Conservation (phyloP, 306 rosid species). For the Dryas octopetala region DNA sequence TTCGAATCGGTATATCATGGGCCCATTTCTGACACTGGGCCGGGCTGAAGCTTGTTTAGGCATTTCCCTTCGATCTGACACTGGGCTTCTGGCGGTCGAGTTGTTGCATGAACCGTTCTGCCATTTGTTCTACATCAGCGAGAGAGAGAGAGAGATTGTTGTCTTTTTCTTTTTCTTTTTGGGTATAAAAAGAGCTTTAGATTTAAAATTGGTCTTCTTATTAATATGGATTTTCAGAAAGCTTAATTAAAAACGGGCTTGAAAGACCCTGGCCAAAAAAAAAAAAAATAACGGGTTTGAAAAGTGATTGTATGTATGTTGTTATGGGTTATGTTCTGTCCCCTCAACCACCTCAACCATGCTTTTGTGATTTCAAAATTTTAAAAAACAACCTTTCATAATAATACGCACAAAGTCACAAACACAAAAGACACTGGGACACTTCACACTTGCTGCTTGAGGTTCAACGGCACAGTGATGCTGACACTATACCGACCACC, state of each 20-base stretch:
- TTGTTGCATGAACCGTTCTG: no score
- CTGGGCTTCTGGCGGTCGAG: no score
- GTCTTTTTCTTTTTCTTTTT: not conserved
- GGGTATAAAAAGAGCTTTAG: not conserved
- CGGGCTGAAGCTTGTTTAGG: no score
- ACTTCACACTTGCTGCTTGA: not conserved
- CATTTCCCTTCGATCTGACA: no score
- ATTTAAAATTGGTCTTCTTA: no score
- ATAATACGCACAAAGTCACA: not conserved
- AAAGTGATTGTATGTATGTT: not conserved
- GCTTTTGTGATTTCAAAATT: not conserved
- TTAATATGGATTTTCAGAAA: not conserved
- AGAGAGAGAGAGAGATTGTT: not conserved
- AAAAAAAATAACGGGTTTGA: not conserved
- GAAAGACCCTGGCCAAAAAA: not conserved
- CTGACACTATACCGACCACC: constrained; percentile 15
- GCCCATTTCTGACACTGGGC: no score
- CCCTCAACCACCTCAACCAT: constrained; percentile 19
- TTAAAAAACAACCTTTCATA: not conserved
- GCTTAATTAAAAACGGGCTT: not conserved
- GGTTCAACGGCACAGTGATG: constrained; percentile 16
- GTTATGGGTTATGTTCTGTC: not conserved
- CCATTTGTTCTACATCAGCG: no score
- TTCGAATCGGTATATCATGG: no score
- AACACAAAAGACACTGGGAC: not conserved